Evolutionary conservation across 2,329 filamentous ascomycete species (phyloP), one percentile per base, ranked within the genome.

Genomic region (Hypoxylon sp.): DNA sequence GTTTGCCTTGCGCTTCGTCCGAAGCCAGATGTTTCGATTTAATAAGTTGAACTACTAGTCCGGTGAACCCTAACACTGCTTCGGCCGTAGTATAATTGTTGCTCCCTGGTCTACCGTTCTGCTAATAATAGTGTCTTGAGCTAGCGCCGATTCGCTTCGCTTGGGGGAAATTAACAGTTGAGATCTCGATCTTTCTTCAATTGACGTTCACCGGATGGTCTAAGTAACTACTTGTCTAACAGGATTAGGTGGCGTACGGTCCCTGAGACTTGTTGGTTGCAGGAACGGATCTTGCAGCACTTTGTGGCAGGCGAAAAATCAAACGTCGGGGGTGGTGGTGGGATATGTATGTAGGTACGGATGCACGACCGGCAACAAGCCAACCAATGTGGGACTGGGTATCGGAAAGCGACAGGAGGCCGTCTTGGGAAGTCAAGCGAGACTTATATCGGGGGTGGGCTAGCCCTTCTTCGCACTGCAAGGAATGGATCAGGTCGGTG

Each of bases 321-420:
- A 71, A 58, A 58, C 68, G 65, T 71, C 65, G 71, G 72, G 69
- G 67, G 58, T 68, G 62, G 42, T 69, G 69, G 71, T 70, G 72
- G 70, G 69, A 72, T 73, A 74, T 51, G 68, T 73, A 74, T 75
- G 73, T 75, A 75, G 73, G 75, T 73, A 74, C 71, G 65, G 65
- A 73, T 73, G 75, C 74, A 73, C 71, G 60, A 68, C 53, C 59
- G 54, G 65, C 68, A 66, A 64, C 68, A 54, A 71, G 56, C 68
- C 72, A 72, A 71, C 64, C 47, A 62, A 63, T 53, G 66, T 61
- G 61, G 64, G 65, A 56, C 62, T 59, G 51, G 42, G 60, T 69
- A 63, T 60, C 62, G 57, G 63, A 55, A 67, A 68, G 46, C 51
- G 65, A 68, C 60, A 67, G 64, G 54, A 58, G 27, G 56, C 47